These are phyloP conservation scores for Anisodus acutangulus DNA, from an alignment of 257 asterid genomes.

Conservation along the genomic window DNA sequence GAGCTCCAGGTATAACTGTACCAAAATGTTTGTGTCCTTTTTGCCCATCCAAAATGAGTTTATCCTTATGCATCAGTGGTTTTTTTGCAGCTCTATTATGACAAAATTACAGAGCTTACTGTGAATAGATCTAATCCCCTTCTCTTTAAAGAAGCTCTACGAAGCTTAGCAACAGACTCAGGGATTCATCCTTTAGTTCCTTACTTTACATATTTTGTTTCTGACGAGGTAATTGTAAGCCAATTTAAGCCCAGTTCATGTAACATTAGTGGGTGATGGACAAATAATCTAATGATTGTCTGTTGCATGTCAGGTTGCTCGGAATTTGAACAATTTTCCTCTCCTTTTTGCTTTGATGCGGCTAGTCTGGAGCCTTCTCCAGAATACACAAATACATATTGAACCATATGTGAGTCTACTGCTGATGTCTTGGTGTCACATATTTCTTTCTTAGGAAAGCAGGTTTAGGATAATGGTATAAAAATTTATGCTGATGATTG, in stretches of 20 bases:
- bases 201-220: slow-evolving; percentile 84
- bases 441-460: neutral
- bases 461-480: neutral
- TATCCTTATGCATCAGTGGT: slow-evolving; percentile 29
- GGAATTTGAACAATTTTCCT: slow-evolving; percentile 68
- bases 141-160: slow-evolving; percentile 79
- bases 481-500: neutral
- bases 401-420: slow-evolving; percentile 89
- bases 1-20: slow-evolving; percentile 82
- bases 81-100: slow-evolving; percentile 86
- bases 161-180: slow-evolving; percentile 93
- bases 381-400: slow-evolving; percentile 80
- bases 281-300: slow-evolving; percentile 28
- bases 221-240: slow-evolving; percentile 74
- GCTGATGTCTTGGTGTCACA: neutral
- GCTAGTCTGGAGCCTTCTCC: slow-evolving; percentile 89
- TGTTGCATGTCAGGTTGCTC: slow-evolving; percentile 68
- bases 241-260: slow-evolving; percentile 18
- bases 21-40: slow-evolving; percentile 35
- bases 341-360: slow-evolving; percentile 95
- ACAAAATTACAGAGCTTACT: slow-evolving; percentile 87
- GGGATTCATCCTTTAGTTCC: slow-evolving; percentile 98
- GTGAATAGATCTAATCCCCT: slow-evolving; percentile 72
- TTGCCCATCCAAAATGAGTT: slow-evolving; percentile 29
- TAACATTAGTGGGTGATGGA: slow-evolving; percentile 21